Evolutionary conservation across 2,329 filamentous ascomycete genomes (phyloP), one percentile per base, ranked within the genome.

Genomic region (Hypomyces rosellus): DNA sequence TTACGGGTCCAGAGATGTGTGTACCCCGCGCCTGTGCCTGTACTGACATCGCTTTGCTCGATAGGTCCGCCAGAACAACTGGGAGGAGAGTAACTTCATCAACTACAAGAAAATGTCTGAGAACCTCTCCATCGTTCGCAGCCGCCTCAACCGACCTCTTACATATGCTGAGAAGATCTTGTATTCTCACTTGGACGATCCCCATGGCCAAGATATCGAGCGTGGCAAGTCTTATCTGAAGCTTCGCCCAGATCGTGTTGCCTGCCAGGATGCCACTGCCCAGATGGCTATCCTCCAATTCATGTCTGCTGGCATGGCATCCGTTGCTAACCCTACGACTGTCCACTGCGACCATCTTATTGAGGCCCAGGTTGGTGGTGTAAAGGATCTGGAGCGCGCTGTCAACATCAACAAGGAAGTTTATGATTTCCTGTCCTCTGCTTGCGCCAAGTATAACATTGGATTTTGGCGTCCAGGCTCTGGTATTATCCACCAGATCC

Each of bases 241-340:
- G 79, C 85, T 99, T 61, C 88, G 93, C 60, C 93, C 93, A 52
- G 93, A 99, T 70, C 89, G 93, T 73, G 93, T 99, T 65, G 93
- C 93, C 72, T 97, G 93, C 81, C 93, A 99, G 80, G 93, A 99
- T 82, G 93, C 93, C 69, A 97, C 93, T 54, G 93, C 93, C 57
- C 93, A 99, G 81, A 99, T 99, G 93, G 93, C 93, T 58, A 96
- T 99, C 61, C 81, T 99, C 53, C 93, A 99, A 78, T 99, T 99
- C 82, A 99, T 99, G 91, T 96, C 89, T 50, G 92, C 93, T 54
- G 92, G 92, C 70, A 92, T 99, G 89, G 88, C 89, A 59, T 85
- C 86, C 20, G 93, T 97, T 55, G 91, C 91, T 57, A 97, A 95
- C 65, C 93, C 93, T 46, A 84, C 86, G 63, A 97, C 92, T 45